These are phyloP conservation scores for Adiantum capillusveneris DNA, from an alignment of 75 land plant species.

Conservation along the genomic window DNA sequence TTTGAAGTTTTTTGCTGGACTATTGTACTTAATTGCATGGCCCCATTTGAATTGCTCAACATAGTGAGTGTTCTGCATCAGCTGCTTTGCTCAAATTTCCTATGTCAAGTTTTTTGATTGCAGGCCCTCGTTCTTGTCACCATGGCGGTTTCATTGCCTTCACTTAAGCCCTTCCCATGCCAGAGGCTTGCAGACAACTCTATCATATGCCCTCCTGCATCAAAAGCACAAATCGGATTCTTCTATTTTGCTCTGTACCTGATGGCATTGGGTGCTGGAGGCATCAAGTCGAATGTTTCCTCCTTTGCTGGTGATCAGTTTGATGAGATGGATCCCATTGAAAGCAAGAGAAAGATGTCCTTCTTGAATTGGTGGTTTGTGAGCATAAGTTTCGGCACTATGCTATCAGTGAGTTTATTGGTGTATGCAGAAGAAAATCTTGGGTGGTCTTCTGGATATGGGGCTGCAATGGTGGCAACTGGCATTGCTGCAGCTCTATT, in stretches of 20 bases:
- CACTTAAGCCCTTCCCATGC: conserved; percentile 55
- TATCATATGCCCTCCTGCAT: conserved; percentile 44
- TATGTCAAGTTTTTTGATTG: background rate
- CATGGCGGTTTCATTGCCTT: conserved; percentile 64
- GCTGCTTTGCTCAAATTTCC: too few species aligned
- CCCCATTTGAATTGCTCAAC: too few species aligned
- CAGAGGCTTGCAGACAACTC: background rate
- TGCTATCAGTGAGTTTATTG: conserved; percentile 70
- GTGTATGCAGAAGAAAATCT: conserved; percentile 72
- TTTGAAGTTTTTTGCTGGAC: too few species aligned
- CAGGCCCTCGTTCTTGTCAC: conserved; percentile 90
- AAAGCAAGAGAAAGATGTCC: conserved; percentile 64
- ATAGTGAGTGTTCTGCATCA: too few species aligned
- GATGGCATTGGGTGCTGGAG: conserved; percentile 85
- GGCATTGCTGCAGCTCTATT: conserved; percentile 58
- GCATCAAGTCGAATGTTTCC: conserved; percentile 93
- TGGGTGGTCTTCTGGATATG: conserved; percentile 86
- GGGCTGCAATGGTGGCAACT: conserved; percentile 55
- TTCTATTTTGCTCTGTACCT: conserved; percentile 75
- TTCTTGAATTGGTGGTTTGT: conserved; percentile 70
- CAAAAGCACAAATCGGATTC: conserved; percentile 59
- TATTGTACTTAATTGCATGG: too few species aligned
- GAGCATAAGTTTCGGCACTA: conserved; percentile 74
- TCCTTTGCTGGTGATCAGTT: conserved; percentile 95
- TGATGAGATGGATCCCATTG: conserved; percentile 63